Percentiles rank a stretch among this genome's conserved stretches.
These are phyloP conservation scores for Diophrys appendiculata DNA, from an alignment of 73 alveolate genomes.

Conservation along the genomic window DNA sequence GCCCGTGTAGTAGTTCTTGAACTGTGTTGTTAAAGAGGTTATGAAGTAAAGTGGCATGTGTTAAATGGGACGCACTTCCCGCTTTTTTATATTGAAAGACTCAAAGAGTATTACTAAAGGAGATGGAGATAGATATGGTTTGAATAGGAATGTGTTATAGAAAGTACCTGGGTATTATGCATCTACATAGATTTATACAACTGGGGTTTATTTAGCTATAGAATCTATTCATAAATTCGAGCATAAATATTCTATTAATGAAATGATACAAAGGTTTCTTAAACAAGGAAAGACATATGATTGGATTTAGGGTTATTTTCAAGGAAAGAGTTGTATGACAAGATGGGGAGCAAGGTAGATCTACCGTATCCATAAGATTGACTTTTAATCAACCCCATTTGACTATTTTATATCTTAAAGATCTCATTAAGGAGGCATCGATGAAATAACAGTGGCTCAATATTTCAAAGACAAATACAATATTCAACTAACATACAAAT, in stretches of 20 bases:
- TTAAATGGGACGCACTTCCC: too few species aligned
- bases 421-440: not conserved
- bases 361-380: not conserved
- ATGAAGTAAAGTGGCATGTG: too few species aligned
- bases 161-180: constrained; percentile 20
- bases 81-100: too few species aligned
- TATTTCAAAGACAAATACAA: not conserved
- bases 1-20: too few species aligned
- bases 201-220: not conserved
- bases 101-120: too few species aligned
- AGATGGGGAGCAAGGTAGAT: not conserved
- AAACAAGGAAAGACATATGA: not conserved
- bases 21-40: too few species aligned
- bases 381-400: not conserved
- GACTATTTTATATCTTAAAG: too few species aligned
- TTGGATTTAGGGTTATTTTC: not conserved
- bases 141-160: too few species aligned
- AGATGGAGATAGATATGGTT: too few species aligned
- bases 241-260: not conserved
- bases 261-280: too few species aligned
- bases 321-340: not conserved
- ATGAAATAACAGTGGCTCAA: not conserved
- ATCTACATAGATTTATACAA: not conserved
- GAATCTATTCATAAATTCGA: not conserved
- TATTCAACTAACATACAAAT: not conserved